These are phyloP conservation scores for Candida railenensis DNA, from an alignment of 805 yeast genomes.

Conservation along the genomic window DNA sequence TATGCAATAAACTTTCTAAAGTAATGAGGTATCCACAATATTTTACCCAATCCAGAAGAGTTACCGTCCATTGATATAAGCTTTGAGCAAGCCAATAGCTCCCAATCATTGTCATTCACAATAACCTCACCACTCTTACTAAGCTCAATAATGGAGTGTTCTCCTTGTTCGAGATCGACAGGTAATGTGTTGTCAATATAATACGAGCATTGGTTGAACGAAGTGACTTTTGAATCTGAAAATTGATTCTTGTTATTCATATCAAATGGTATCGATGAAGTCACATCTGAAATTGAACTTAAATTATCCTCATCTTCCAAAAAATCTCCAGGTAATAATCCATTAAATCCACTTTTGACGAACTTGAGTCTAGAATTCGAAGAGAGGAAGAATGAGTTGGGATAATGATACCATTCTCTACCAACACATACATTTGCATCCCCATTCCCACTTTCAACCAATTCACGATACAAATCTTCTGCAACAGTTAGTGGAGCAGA, in stretches of 20 bases:
- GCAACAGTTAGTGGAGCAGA: conserved; percentile 69
- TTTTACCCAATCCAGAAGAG: conserved; percentile 55
- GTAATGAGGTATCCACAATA: conserved; percentile 48
- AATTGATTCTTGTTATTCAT: conserved; percentile 77
- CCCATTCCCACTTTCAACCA: conserved; percentile 12
- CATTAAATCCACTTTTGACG: conserved; percentile 76
- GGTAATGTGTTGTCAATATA: conserved; percentile 62
- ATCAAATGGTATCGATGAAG: conserved; percentile 53
- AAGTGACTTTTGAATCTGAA: conserved; percentile 55
- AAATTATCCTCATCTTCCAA: conserved; percentile 33
- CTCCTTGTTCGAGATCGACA: conserved; percentile 45
- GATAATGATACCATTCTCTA: conserved; percentile 92
- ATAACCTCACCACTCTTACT: conserved; percentile 13
- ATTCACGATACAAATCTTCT: conserved; percentile 33
- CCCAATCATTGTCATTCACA: conserved; percentile 42
- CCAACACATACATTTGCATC: conserved; percentile 74
- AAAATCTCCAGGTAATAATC: conserved; percentile 87
- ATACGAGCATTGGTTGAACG: conserved; percentile 59
- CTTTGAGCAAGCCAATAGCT: conserved; percentile 43
- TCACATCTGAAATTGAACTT: conserved; percentile 16
- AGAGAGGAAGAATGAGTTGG: conserved; percentile 81
- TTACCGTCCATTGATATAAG: conserved; percentile 52
- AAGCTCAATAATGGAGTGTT: conserved; percentile 22
- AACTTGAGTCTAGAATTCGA: conserved; percentile 62
- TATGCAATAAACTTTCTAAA: conserved; percentile 25